Percentiles rank a stretch among this genome's conserved stretches.
Conservation (phyloP, 192 early-diverging fungal genomes). For the Cetraspora pellucida region DNA sequence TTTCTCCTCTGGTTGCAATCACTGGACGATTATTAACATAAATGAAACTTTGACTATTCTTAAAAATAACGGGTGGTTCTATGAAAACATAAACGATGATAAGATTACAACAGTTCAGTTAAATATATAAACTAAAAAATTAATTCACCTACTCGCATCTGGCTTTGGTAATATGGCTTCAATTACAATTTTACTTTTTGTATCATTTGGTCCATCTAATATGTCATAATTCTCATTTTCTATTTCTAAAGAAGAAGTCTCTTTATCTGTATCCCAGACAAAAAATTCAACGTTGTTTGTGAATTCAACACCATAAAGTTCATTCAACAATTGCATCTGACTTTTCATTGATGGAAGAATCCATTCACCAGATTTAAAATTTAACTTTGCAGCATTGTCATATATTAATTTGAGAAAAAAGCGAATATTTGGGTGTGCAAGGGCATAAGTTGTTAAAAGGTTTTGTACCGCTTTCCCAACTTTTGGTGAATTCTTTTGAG, state of each 20-base stretch:
- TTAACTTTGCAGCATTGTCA: constrained; percentile 16
- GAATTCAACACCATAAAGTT: constrained; percentile 6
- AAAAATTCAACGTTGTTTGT: background rate
- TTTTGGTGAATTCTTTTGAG: constrained; percentile 31
- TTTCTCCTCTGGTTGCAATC: constrained; percentile 34
- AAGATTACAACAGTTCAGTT: no score
- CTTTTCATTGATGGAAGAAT: background rate
- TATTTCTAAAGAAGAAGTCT: background rate
- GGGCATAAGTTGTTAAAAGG: constrained; percentile 32
- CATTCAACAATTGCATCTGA: background rate
- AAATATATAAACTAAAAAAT: no score
- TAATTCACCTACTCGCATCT: constrained; percentile 9
- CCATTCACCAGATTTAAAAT: constrained; percentile 13
- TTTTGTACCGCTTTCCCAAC: constrained; percentile 36
- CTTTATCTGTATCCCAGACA: background rate
- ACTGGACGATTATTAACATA: constrained; percentile 47
- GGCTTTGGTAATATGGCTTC: constrained; percentile 34
- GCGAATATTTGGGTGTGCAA: constrained; percentile 40
- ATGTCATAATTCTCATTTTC: background rate
- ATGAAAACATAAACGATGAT: no score
- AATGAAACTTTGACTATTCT: constrained; percentile 40
- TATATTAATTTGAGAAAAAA: constrained; percentile 31
- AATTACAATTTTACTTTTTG: background rate
- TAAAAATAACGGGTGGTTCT: constrained; percentile 33
- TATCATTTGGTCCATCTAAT: background rate